Percentiles rank a stretch among this genome's conserved stretches.
phyloP scores from a whole-genome alignment of 2,329 filamentous ascomycete genomes.

The Ceratocystis ficicola region DNA sequence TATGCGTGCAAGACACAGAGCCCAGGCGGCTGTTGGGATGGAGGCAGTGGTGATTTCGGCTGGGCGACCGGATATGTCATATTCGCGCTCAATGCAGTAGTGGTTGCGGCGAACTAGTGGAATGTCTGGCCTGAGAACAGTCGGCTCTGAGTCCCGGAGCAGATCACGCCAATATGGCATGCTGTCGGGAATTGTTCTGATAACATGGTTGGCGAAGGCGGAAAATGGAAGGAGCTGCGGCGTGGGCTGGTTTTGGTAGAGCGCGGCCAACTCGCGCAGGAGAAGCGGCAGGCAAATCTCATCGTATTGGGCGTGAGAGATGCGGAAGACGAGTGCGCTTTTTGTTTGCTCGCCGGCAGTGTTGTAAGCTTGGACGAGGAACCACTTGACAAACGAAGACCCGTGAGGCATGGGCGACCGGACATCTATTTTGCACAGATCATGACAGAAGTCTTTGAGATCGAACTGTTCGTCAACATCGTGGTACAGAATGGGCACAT shows the following conservation, averaged over 20 bases:
- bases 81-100: slow-evolving; percentile 33
- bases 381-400: slow-evolving; percentile 49
- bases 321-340: slow-evolving; percentile 44
- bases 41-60: slow-evolving; percentile 51
- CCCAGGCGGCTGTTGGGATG: slow-evolving; percentile 56
- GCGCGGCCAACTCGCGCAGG: slow-evolving; percentile 45
- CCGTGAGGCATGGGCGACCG: slow-evolving; percentile 45
- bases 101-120: slow-evolving; percentile 32
- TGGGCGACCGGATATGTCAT: slow-evolving; percentile 37
- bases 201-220: slow-evolving; percentile 35
- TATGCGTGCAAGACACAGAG: slow-evolving; percentile 46
- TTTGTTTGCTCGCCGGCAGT: slow-evolving; percentile 24
- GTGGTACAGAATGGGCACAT: slow-evolving; percentile 40
- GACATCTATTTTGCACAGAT: slow-evolving; percentile 45
- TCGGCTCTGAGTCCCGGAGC: slow-evolving; percentile 42
- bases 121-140: slow-evolving; percentile 31
- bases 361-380: slow-evolving; percentile 34
- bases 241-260: slow-evolving; percentile 28
- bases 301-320: slow-evolving; percentile 59
- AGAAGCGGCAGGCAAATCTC: slow-evolving; percentile 54
- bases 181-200: slow-evolving; percentile 36
- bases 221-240: slow-evolving; percentile 34
- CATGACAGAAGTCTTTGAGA: slow-evolving; percentile 40
- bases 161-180: slow-evolving; percentile 50
- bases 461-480: slow-evolving; percentile 36